A percentile compares a stretch with the other conserved stretches of the same genome.
These are phyloP conservation scores for Ophiocytium majus DNA, from an alignment of 352 stramenopile genomes.

Conservation along the genomic window DNA sequence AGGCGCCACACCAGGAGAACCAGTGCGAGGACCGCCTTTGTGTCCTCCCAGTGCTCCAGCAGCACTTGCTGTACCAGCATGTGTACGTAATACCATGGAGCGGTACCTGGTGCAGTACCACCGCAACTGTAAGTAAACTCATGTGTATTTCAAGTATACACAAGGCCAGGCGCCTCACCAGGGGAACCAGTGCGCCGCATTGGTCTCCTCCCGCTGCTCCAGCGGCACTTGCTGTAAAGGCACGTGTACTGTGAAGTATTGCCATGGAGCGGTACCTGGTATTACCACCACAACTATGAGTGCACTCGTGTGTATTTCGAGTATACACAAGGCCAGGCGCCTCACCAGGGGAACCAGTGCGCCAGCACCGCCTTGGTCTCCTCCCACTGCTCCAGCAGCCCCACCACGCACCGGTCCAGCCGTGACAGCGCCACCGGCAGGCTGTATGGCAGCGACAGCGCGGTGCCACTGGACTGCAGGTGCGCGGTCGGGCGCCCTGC, in stretches of 20 bases:
- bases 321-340: neutral
- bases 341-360: conserved; percentile 55
- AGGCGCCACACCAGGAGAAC: too few relatives aligned
- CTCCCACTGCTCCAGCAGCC: conserved; percentile 50
- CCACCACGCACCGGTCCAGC: conserved; percentile 50
- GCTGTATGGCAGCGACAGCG: conserved; percentile 16
- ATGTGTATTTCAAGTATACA: neutral
- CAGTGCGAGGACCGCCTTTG: neutral
- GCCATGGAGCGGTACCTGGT: too few relatives aligned
- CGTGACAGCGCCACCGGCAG: conserved; percentile 23
- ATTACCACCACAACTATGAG: neutral
- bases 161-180: neutral
- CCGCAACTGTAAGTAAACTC: neutral
- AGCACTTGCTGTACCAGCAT: neutral
- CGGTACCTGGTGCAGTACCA: too few relatives aligned
- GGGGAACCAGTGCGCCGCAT: neutral
- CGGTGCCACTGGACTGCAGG: too few relatives aligned
- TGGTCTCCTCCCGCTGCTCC: neutral
- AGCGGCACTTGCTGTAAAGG: neutral
- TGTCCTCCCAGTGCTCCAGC: neutral
- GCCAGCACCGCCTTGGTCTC: conserved; percentile 30
- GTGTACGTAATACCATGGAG: neutral
- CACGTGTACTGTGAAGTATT: neutral
- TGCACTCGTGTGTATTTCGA: neutral
- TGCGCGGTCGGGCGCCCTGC: too few relatives aligned